phyloP scores from a whole-genome alignment of 495 filamentous ascomycete species.

The Rhizodiscina lignyota region DNA sequence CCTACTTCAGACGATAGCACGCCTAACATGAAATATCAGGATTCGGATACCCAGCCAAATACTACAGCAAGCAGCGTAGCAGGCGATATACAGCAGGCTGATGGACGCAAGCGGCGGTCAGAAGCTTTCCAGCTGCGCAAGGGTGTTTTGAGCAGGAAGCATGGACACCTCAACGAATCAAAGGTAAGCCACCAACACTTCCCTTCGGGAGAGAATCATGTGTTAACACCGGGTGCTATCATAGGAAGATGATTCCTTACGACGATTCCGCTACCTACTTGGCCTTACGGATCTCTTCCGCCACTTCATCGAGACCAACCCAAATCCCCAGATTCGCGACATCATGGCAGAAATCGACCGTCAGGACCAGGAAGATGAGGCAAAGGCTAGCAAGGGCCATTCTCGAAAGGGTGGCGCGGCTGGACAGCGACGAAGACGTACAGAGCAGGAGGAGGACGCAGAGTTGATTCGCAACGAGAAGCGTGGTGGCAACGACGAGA shows the following conservation, averaged over 20 bases:
- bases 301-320: constrained; percentile 97
- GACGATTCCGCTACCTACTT: constrained; percentile 87
- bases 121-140: constrained; percentile 77
- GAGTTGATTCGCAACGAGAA: constrained; percentile 87
- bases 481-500: constrained; percentile 67
- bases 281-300: constrained; percentile 95
- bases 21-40: too few species aligned
- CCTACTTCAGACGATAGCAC: neutral
- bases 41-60: constrained; percentile 85
- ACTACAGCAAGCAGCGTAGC: constrained; percentile 78
- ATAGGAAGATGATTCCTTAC: constrained; percentile 88
- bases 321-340: constrained; percentile 76
- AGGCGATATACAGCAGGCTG: constrained; percentile 43
- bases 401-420: constrained; percentile 72
- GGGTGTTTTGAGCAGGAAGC: constrained; percentile 87
- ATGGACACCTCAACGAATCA: constrained; percentile 70
- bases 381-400: constrained; percentile 51
- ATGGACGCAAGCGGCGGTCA: constrained; percentile 71
- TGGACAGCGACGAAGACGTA: constrained; percentile 63
- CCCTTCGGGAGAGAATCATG: too few species aligned
- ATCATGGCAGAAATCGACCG: constrained; percentile 87
- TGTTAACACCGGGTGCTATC: too few species aligned
- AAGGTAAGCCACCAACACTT: constrained; percentile 74
- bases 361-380: constrained; percentile 62
- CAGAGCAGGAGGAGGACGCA: constrained; percentile 95